These are phyloP conservation scores for Aureobasidium sp. DNA, from an alignment of 2,329 filamentous ascomycete genomes.

Conservation along the genomic window DNA sequence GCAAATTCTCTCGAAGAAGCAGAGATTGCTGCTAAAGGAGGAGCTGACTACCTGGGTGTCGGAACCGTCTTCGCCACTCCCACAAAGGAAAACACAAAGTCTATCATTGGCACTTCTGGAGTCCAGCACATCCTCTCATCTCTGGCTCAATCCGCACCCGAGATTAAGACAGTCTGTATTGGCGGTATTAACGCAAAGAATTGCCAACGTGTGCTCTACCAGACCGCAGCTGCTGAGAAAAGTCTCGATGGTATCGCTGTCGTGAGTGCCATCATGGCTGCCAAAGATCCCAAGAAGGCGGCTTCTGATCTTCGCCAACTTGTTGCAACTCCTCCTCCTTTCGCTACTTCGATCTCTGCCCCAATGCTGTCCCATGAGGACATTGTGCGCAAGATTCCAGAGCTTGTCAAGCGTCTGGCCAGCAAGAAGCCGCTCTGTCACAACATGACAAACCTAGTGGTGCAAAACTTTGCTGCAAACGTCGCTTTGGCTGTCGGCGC, in stretches of 20 bases:
- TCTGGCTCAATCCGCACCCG: constrained; percentile 43
- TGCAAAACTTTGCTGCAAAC: constrained; percentile 92
- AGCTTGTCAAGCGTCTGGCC: constrained; percentile 52
- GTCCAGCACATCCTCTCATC: constrained; percentile 58
- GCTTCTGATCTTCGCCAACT: constrained; percentile 53
- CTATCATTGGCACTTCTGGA: constrained; percentile 67
- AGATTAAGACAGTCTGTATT: constrained; percentile 69
- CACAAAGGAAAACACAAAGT: constrained; percentile 84
- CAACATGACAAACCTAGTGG: constrained; percentile 96
- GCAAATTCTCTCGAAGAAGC: constrained; percentile 71
- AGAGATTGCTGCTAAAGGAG: constrained; percentile 59
- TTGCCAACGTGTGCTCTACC: constrained; percentile 64
- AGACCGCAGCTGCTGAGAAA: constrained; percentile 54
- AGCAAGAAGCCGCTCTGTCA: constrained; percentile 68
- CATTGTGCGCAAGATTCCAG: constrained; percentile 25
- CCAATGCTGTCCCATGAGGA: constrained; percentile 27
- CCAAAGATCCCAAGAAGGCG: constrained; percentile 58
- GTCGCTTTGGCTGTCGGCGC: constrained; percentile 77
- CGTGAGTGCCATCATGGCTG: constrained; percentile 80
- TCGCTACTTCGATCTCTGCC: constrained; percentile 23
- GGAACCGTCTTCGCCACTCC: constrained; percentile 82
- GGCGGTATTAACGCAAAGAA: constrained; percentile 79
- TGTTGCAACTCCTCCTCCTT: constrained; percentile 40
- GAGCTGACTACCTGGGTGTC: constrained; percentile 87
- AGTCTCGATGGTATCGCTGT: constrained; percentile 74